Base-by-base conservation (phyloP, 208 protist species). In the Jaenimonas drosophilae region DNA sequence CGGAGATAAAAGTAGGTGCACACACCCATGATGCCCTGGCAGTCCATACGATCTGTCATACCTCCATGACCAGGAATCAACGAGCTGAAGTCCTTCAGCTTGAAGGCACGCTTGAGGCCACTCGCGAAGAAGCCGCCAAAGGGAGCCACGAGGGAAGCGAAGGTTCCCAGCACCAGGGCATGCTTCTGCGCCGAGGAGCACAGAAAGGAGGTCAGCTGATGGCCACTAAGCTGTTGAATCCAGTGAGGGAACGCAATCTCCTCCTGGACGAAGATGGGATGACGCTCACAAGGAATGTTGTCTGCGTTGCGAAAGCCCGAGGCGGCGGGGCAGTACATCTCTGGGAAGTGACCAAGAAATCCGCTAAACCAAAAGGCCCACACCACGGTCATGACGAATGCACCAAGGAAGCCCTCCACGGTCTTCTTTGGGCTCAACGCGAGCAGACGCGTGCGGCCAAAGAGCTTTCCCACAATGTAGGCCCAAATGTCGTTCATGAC, bases 51-150 rank as follows among this genome's bases (percentile, higher is more conserved):
- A 59, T 99, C 97, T 7, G 92, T 97, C 46, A 99, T 94, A 25
- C 97, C 97, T 32, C 97, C 97, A 59, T 99, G 97, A 7, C 97
- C 97, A 12, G 97, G 97, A 54, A 99, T 98, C 19, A 97, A 59
- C 30, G 95, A 81, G 30, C 88, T 94, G 80, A 99, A 99, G 72
- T 99, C 97, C 64, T 99, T 99, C 20, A 99, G 74, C 30, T 96
- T 91, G 53, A 97, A 98, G 0, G 96, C 95, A 9, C 97, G 90
- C 67, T 99, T 99, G 24, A 99, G 61, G 4, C 94, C 96, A 27
- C 88, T 97, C 4, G 96, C 97, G 64, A 98, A 98, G 74, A 99
- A 98, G 17, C 97, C 97, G 25, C 97, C 97, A 74, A 99, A 98
- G 14, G 97, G 97, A 0, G 97, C 96, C 25, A 99, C 54, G 2